Percentiles rank a stretch among this genome's conserved stretches.
Conservation (phyloP, 179 eudicot species). For the Beta lomatogona region DNA sequence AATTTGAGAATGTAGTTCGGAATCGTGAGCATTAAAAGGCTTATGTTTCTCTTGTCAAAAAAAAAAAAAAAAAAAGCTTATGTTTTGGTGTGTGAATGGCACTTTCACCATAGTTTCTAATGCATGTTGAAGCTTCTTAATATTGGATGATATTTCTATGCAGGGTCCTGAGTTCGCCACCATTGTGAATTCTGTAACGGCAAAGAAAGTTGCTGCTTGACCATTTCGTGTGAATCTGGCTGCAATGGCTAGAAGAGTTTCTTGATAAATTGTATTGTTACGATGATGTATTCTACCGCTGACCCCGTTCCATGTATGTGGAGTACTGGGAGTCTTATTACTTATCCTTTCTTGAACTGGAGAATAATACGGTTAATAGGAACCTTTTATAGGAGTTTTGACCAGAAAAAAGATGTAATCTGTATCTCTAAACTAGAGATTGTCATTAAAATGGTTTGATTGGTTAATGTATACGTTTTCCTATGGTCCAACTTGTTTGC, state of each 20-base stretch:
- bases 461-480: neutral
- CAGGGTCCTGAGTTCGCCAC: constrained; percentile 98
- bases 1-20: too few relatives aligned
- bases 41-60: too few relatives aligned
- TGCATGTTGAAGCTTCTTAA: neutral
- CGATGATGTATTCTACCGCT: constrained; percentile 4
- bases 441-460: constrained; percentile 5
- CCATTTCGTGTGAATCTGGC: constrained; percentile 21
- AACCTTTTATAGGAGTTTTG: constrained; percentile 23
- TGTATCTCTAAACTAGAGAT: constrained; percentile 10
- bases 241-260: constrained; percentile 12
- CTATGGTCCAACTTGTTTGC: neutral
- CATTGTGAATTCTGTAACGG: constrained; percentile 77
- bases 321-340: constrained; percentile 4
- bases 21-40: too few relatives aligned
- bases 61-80: too few relatives aligned
- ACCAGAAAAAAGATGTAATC: constrained; percentile 16
- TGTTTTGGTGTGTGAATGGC: too few relatives aligned
- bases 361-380: constrained; percentile 21
- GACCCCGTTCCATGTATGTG: constrained; percentile 14
- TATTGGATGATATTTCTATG: constrained; percentile 13
- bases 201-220: constrained; percentile 96
- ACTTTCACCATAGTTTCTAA: too few relatives aligned
- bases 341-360: constrained; percentile 5
- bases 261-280: neutral